Evolutionary conservation across 2,329 filamentous ascomycete genomes (phyloP).

Genomic region (Hypoxylon sp.): DNA sequence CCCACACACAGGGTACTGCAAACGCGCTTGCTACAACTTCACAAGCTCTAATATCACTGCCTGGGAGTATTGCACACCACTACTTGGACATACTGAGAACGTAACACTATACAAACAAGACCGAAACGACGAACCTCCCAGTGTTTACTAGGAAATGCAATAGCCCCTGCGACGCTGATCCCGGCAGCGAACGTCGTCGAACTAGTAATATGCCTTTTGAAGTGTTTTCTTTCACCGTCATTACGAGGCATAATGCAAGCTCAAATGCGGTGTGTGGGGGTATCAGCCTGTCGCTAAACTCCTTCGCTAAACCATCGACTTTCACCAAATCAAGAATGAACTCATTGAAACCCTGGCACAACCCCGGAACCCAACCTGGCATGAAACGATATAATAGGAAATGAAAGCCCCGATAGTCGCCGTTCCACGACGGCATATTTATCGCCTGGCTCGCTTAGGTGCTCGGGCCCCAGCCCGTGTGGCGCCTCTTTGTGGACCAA

Average conservation of each 20-base stretch:
- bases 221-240: slow-evolving; percentile 36
- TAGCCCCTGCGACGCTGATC: slow-evolving; percentile 42
- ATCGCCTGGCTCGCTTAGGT: slow-evolving; percentile 48
- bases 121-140: slow-evolving; percentile 36
- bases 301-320: slow-evolving; percentile 47
- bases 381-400: slow-evolving; percentile 41
- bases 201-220: slow-evolving; percentile 44
- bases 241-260: slow-evolving; percentile 47
- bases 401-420: slow-evolving; percentile 19
- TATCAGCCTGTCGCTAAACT: slow-evolving; percentile 53
- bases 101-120: slow-evolving; percentile 36
- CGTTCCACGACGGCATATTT: slow-evolving; percentile 15
- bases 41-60: slow-evolving; percentile 26
- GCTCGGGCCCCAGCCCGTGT: slow-evolving; percentile 42
- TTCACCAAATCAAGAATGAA: slow-evolving; percentile 30
- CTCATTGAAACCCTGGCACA: slow-evolving; percentile 26
- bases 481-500: slow-evolving; percentile 47
- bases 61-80: slow-evolving; percentile 25
- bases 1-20: slow-evolving; percentile 20
- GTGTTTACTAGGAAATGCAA: slow-evolving; percentile 35
- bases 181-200: slow-evolving; percentile 45
- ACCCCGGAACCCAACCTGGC: slow-evolving; percentile 23
- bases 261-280: slow-evolving; percentile 51
- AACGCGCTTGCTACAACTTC: slow-evolving; percentile 32
- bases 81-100: slow-evolving; percentile 27